Evolutionary conservation across 192 early-diverging fungal species (phyloP).

Genomic region (Linderina pennispora): DNA sequence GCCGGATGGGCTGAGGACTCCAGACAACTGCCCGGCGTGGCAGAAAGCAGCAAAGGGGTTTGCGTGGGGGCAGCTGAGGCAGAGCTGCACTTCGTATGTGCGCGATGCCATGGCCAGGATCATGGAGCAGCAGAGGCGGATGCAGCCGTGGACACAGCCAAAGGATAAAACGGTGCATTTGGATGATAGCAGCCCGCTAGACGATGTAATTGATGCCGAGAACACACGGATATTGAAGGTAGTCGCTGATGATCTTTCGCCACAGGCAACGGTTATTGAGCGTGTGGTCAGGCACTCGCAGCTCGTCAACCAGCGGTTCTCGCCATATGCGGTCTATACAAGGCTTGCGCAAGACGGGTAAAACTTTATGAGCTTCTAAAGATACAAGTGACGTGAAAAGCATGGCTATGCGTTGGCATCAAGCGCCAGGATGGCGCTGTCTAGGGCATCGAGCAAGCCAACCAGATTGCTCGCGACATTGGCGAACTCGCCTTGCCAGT

Average conservation of each 20-base stretch:
- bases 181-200: no score
- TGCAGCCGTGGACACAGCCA: conserved; percentile 19
- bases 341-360: neutral
- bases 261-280: conserved; percentile 20
- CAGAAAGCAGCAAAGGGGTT: conserved; percentile 19
- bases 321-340: conserved; percentile 11
- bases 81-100: conserved; percentile 29
- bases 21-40: conserved; percentile 37
- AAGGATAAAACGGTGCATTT: no score
- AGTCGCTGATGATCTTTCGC: conserved; percentile 5
- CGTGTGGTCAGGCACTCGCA: conserved; percentile 32
- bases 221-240: conserved; percentile 11
- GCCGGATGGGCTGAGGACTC: no score
- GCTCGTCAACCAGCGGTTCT: conserved; percentile 19
- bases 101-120: conserved; percentile 24
- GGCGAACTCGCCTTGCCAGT: conserved; percentile 24
- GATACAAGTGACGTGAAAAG: no score
- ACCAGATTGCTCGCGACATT: conserved; percentile 11
- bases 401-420: no score
- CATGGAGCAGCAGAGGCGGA: conserved; percentile 9
- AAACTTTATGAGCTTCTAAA: no score
- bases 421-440: conserved; percentile 1
- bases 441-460: conserved; percentile 16
- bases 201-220: no score
- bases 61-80: conserved; percentile 33